Conservation (phyloP, 1,284 basidiomycete species). For the Boletus sp. region DNA sequence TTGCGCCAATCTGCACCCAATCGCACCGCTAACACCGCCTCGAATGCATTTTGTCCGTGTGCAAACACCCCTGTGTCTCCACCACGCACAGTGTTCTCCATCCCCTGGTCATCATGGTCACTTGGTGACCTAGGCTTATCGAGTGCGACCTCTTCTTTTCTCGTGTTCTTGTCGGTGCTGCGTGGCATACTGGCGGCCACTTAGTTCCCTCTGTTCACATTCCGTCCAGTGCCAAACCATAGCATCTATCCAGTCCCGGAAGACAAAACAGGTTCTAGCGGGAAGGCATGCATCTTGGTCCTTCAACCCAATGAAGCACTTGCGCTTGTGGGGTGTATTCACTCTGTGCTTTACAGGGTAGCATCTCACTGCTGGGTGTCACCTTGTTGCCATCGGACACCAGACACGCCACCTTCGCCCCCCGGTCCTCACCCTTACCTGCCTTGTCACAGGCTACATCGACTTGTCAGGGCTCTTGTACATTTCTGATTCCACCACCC, state of each 20-base stretch:
- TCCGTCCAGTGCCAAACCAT: slow-evolving; percentile 17
- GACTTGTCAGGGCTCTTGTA: slow-evolving; percentile 30
- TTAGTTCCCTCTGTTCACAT: slow-evolving; percentile 27
- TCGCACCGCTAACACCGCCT: background rate
- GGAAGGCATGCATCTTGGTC: slow-evolving; percentile 43
- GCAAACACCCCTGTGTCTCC: background rate
- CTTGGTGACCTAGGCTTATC: no score
- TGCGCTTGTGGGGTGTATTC: slow-evolving; percentile 62
- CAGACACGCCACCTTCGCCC: slow-evolving; percentile 60
- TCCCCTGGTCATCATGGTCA: no score
- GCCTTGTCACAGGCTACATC: slow-evolving; percentile 42
- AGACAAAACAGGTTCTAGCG: slow-evolving; percentile 3
- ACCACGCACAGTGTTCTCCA: slow-evolving; percentile 56
- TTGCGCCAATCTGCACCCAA: slow-evolving; percentile 47
- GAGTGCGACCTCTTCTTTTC: no score
- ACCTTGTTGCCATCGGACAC: slow-evolving; percentile 46
- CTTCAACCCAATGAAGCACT: slow-evolving; percentile 52
- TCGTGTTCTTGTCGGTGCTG: no score
- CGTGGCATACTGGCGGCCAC: no score
- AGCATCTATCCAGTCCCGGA: slow-evolving; percentile 20
- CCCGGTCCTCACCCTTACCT: slow-evolving; percentile 69
- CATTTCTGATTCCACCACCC: slow-evolving; percentile 17
- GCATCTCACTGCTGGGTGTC: slow-evolving; percentile 55
- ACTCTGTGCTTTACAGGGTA: slow-evolving; percentile 59
- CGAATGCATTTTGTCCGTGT: background rate